These are phyloP conservation scores for Diaporthe helianthi DNA, from an alignment of 2,329 filamentous ascomycete genomes.

Conservation along the genomic window DNA sequence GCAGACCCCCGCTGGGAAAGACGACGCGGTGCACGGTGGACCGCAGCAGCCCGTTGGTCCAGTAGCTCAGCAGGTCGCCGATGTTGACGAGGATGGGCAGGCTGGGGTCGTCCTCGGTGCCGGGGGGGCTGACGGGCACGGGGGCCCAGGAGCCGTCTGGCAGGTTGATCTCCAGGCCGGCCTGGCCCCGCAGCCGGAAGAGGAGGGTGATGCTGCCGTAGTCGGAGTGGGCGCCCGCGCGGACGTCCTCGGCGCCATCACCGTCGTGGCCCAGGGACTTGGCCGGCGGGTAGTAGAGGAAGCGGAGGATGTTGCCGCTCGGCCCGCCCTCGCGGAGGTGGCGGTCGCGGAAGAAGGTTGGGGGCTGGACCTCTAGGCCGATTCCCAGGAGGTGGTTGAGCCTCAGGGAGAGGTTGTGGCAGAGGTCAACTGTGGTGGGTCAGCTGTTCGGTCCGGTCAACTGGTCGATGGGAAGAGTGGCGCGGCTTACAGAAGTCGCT, in stretches of 20 bases:
- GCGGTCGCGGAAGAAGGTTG: slow-evolving; percentile 62
- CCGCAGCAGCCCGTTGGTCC: slow-evolving; percentile 87
- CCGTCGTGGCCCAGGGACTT: slow-evolving; percentile 41
- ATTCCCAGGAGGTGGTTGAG: slow-evolving; percentile 79
- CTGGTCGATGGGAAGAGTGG: too few relatives aligned
- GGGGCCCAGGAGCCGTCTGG: slow-evolving; percentile 63
- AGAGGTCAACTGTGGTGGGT: slow-evolving; percentile 27
- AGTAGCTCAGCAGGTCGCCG: slow-evolving; percentile 76
- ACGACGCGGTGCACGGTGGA: slow-evolving; percentile 90
- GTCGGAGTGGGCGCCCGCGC: slow-evolving; percentile 91
- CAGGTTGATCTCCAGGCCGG: slow-evolving; percentile 83
- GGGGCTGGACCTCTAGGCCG: slow-evolving; percentile 68
- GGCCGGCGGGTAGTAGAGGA: slow-evolving; percentile 75
- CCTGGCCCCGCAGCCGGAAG: slow-evolving; percentile 85
- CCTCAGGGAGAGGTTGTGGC: slow-evolving; percentile 34
- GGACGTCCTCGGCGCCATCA: slow-evolving; percentile 66
- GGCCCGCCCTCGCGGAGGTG: slow-evolving; percentile 54
- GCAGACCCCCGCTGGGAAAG: slow-evolving; percentile 57
- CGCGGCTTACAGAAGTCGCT: slow-evolving; percentile 74
- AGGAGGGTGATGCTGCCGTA: slow-evolving; percentile 78
- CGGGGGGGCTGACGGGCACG: slow-evolving; percentile 70
- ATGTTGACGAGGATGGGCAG: slow-evolving; percentile 86
- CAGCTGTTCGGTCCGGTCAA: neutral
- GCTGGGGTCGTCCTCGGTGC: slow-evolving; percentile 62
- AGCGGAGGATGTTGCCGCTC: slow-evolving; percentile 68